These are phyloP conservation scores for Suillus paluster DNA, from an alignment of 768 basidiomycete species.

Conservation along the genomic window DNA sequence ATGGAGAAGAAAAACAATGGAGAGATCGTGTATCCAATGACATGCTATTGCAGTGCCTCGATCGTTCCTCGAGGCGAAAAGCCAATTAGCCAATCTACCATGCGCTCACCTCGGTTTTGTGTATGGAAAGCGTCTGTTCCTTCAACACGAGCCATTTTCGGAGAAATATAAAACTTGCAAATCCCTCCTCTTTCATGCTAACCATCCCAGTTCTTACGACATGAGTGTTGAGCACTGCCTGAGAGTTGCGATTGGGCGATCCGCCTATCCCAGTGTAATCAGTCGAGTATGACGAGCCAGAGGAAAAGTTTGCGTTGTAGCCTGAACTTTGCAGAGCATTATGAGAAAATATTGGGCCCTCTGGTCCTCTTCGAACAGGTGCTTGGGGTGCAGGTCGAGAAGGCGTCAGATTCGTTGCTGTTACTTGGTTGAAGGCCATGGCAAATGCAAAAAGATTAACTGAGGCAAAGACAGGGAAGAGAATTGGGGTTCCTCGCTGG, in stretches of 20 bases:
- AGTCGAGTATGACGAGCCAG: slow-evolving; percentile 61
- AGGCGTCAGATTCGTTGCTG: slow-evolving; percentile 69
- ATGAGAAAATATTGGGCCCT: slow-evolving; percentile 35
- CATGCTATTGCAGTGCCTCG: background rate
- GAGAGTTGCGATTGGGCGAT: slow-evolving; percentile 63
- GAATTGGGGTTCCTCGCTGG: slow-evolving; percentile 4
- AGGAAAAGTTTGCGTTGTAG: slow-evolving; percentile 63
- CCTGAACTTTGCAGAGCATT: slow-evolving; percentile 55
- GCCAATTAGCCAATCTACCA: background rate
- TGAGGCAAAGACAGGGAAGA: slow-evolving; percentile 12
- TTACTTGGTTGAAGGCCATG: slow-evolving; percentile 55
- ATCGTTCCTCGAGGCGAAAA: slow-evolving; percentile 2
- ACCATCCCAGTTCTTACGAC: slow-evolving; percentile 75
- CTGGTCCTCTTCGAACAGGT: slow-evolving; percentile 53
- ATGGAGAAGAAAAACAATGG: background rate
- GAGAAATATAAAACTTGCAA: slow-evolving; percentile 91
- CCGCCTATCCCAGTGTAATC: slow-evolving; percentile 85
- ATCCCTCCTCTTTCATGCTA: slow-evolving; percentile 92
- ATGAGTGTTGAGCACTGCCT: slow-evolving; percentile 40
- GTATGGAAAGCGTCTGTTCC: slow-evolving; percentile 77
- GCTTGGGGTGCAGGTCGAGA: slow-evolving; percentile 79
- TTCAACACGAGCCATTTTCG: slow-evolving; percentile 89
- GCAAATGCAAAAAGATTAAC: slow-evolving; percentile 23
- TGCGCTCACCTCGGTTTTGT: slow-evolving; percentile 86
- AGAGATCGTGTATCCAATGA: too few relatives aligned